Percentiles rank a stretch among this genome's conserved stretches.
phyloP scores from a whole-genome alignment of 2,329 filamentous ascomycete genomes.

The Exophiala oligosperma region DNA sequence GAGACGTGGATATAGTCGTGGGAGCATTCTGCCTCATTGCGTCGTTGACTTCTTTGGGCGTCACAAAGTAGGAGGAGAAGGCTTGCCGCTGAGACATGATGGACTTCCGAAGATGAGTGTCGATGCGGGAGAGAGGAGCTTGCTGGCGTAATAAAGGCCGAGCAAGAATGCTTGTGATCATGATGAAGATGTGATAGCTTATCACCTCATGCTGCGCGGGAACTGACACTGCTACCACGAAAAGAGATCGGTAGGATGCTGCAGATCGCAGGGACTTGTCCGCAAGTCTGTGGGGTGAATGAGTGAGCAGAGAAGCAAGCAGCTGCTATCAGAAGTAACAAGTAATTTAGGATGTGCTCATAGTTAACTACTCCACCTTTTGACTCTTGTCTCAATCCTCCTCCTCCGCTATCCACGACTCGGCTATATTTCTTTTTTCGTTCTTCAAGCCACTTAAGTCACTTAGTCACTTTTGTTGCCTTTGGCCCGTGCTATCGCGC shows the following conservation, averaged over 20 bases:
- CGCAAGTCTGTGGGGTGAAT: too few relatives aligned
- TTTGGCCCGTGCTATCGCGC: too few relatives aligned
- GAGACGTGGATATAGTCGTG: constrained; percentile 75
- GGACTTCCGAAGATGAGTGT: constrained; percentile 32
- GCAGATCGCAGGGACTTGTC: too few relatives aligned
- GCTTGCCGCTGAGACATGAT: constrained; percentile 35
- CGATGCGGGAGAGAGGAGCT: constrained; percentile 19
- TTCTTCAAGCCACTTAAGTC: neutral
- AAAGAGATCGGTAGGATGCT: too few relatives aligned
- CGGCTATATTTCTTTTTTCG: neutral
- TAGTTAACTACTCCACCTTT: neutral
- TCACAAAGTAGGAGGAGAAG: constrained; percentile 82
- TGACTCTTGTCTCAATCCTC: neutral
- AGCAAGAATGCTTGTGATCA: constrained; percentile 4
- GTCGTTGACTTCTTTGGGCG: constrained; percentile 76
- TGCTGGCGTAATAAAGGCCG: constrained; percentile 10
- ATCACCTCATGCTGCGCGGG: constrained; percentile 1
- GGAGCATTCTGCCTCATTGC: constrained; percentile 81
- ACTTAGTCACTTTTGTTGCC: too few relatives aligned
- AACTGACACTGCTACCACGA: too few relatives aligned
- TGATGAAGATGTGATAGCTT: constrained; percentile 1
- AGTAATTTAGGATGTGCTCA: too few relatives aligned
- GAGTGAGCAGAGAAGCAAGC: too few relatives aligned
- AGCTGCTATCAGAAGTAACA: too few relatives aligned
- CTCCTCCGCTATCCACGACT: neutral